These are phyloP conservation scores for Aspergillus pseudotamarii DNA, from an alignment of 2,329 filamentous ascomycete genomes.

Conservation along the genomic window DNA sequence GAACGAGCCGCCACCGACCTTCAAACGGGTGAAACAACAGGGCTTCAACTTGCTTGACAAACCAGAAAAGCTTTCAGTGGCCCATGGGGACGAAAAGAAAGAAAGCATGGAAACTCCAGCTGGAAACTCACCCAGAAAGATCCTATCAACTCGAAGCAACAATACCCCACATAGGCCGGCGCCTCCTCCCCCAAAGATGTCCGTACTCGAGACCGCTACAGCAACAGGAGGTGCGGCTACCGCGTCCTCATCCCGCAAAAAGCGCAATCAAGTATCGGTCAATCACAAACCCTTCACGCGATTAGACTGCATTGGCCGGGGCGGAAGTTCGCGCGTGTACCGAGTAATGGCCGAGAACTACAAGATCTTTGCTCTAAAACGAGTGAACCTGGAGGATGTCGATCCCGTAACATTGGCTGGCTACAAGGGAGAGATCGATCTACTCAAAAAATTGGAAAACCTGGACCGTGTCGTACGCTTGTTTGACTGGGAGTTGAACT, in stretches of 20 bases:
- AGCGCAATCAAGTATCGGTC: slow-evolving; percentile 79
- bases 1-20: slow-evolving; percentile 74
- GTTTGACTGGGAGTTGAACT: slow-evolving; percentile 91
- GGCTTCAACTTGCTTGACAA: slow-evolving; percentile 60
- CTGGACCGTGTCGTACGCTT: slow-evolving; percentile 89
- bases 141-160: slow-evolving; percentile 57
- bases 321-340: slow-evolving; percentile 92
- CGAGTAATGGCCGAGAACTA: slow-evolving; percentile 96
- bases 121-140: slow-evolving; percentile 48
- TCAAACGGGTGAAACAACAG: slow-evolving; percentile 63
- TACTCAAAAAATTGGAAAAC: slow-evolving; percentile 77
- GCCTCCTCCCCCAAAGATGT: slow-evolving; percentile 92
- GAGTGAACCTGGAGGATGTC: slow-evolving; percentile 85
- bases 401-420: slow-evolving; percentile 82
- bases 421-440: slow-evolving; percentile 93
- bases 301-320: slow-evolving; percentile 86
- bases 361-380: slow-evolving; percentile 91
- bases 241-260: slow-evolving; percentile 71
- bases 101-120: slow-evolving; percentile 48
- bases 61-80: slow-evolving; percentile 56
- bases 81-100: slow-evolving; percentile 50
- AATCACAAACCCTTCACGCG: slow-evolving; percentile 91
- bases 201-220: slow-evolving; percentile 87
- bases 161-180: slow-evolving; percentile 79
- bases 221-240: slow-evolving; percentile 78